phyloP scores from a whole-genome alignment of 352 stramenopile genomes.

The Phytopythium cucurbitacearum region DNA sequence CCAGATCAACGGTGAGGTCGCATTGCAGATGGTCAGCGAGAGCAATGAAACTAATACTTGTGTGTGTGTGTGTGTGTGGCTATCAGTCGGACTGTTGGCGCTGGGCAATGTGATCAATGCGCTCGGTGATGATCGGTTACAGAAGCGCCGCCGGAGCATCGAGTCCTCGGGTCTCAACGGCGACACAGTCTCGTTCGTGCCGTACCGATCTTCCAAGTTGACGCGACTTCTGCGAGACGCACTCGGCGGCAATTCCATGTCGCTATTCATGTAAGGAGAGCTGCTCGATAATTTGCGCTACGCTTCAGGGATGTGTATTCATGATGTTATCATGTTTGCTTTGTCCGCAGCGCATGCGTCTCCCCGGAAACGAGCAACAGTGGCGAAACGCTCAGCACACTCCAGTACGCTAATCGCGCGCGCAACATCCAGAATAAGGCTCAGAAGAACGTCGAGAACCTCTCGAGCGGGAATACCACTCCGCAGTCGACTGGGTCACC shows the following conservation, averaged over 20 bases:
- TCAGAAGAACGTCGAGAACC: conserved; percentile 49
- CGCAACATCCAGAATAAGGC: conserved; percentile 77
- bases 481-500: conserved; percentile 6
- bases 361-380: conserved; percentile 44
- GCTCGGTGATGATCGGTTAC: conserved; percentile 63
- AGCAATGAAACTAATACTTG: conserved; percentile 24
- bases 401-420: conserved; percentile 73
- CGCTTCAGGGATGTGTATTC: background rate
- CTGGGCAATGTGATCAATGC: conserved; percentile 87
- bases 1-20: conserved; percentile 57
- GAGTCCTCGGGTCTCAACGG: conserved; percentile 8
- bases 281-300: background rate
- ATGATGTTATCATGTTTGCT: conserved; percentile 2
- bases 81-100: conserved; percentile 57
- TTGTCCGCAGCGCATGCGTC: conserved; percentile 49
- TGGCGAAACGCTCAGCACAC: conserved; percentile 56
- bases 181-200: conserved; percentile 49
- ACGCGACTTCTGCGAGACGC: conserved; percentile 81
- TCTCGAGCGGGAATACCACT: conserved; percentile 1
- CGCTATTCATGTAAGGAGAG: conserved; percentile 75
- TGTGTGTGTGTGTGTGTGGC: background rate
- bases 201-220: conserved; percentile 80
- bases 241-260: conserved; percentile 82
- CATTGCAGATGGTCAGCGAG: conserved; percentile 18
- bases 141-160: conserved; percentile 5